Conservation (phyloP, 2,329 filamentous ascomycete genomes). For the Ambrosiella cleistominuta region DNA sequence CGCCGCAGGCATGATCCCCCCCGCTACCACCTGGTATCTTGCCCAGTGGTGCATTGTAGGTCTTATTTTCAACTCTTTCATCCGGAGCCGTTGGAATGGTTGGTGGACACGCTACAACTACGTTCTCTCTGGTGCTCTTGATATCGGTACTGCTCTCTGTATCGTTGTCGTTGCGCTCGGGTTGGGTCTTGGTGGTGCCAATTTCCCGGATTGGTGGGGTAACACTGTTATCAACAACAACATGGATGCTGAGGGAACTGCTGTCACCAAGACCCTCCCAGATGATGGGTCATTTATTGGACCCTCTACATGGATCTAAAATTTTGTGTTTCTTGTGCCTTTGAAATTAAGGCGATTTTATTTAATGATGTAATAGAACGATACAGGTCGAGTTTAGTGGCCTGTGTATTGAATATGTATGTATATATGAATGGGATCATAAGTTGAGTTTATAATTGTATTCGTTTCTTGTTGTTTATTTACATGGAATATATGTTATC, state of each 20-base stretch:
- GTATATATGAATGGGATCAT: background rate
- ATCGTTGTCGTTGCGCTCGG: slow-evolving; percentile 34
- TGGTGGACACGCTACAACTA: slow-evolving; percentile 47
- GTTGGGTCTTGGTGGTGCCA: slow-evolving; percentile 27
- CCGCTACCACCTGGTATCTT: slow-evolving; percentile 38
- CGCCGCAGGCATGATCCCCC: slow-evolving; percentile 31
- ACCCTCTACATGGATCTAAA: slow-evolving; percentile 15
- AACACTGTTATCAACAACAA: slow-evolving; percentile 23
- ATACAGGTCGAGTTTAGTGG: background rate
- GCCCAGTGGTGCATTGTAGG: slow-evolving; percentile 38
- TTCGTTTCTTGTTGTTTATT: background rate
- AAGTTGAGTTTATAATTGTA: background rate
- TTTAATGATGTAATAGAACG: background rate
- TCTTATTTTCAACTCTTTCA: slow-evolving; percentile 35
- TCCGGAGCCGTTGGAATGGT: slow-evolving; percentile 31
- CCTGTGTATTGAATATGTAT: background rate
- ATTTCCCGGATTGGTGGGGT: slow-evolving; percentile 34
- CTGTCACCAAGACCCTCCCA: slow-evolving; percentile 18
- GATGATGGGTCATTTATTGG: slow-evolving; percentile 18
- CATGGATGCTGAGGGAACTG: slow-evolving; percentile 18
- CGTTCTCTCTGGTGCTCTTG: slow-evolving; percentile 38
- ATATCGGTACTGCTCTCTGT: slow-evolving; percentile 39
- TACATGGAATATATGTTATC: no score
- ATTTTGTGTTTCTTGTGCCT: background rate
- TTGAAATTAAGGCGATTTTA: background rate